Percentiles rank a stretch among this genome's conserved stretches.
Conservation (phyloP, 768 basidiomycete genomes). For the Termitomyces sp. region DNA sequence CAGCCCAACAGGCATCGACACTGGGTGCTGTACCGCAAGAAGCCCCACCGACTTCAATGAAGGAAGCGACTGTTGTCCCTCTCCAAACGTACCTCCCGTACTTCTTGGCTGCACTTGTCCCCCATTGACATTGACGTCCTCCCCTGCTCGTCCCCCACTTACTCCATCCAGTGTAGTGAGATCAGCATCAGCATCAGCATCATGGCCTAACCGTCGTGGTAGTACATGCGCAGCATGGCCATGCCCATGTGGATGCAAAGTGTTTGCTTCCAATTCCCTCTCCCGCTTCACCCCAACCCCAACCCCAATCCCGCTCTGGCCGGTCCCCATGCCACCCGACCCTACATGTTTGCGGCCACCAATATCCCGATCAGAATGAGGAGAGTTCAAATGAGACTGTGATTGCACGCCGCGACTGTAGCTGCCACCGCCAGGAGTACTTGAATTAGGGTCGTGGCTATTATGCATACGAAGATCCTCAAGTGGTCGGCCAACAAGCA, state of each 20-base stretch:
- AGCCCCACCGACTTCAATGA: constrained; percentile 75
- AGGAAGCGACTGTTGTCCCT: constrained; percentile 49
- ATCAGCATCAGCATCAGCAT: constrained; percentile 12
- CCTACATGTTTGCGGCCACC: constrained; percentile 18
- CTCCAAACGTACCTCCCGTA: constrained; percentile 17
- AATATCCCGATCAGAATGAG: constrained; percentile 12
- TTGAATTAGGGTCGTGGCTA: constrained; percentile 11
- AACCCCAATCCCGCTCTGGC: constrained; percentile 21
- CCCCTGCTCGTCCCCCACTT: constrained; percentile 3
- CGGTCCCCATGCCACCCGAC: constrained; percentile 17
- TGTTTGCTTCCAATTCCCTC: constrained; percentile 17
- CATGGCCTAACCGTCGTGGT: constrained; percentile 10
- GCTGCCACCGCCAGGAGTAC: not conserved
- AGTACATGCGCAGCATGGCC: not conserved
- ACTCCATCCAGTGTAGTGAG: constrained; percentile 10
- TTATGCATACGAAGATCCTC: constrained; percentile 32
- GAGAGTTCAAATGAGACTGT: constrained; percentile 10
- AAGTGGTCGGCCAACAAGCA: constrained; percentile 28
- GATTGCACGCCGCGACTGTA: constrained; percentile 2
- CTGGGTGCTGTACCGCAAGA: constrained; percentile 25
- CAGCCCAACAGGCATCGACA: constrained; percentile 59
- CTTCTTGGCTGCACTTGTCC: constrained; percentile 15
- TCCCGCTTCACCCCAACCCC: constrained; percentile 19
- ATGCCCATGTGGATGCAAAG: not conserved
- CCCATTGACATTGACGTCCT: constrained; percentile 4